Base-by-base conservation (phyloP, 1,284 basidiomycete genomes). In the Cryptococcus neoformans region DNA sequence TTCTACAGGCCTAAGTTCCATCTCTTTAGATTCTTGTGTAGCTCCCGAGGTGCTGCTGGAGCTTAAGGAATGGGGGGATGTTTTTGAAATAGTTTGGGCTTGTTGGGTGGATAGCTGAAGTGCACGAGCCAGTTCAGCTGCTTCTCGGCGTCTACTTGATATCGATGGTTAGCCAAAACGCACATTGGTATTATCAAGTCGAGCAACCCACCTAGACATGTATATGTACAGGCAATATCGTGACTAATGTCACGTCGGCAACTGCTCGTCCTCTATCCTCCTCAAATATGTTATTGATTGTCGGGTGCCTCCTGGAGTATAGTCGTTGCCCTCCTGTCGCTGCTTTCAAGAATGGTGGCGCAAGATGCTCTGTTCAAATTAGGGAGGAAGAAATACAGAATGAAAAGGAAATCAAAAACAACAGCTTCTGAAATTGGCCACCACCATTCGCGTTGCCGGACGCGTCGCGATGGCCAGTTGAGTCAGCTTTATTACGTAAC, bases 61-160 rank as follows among this genome's bases (percentile, higher is more conserved):
- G 12, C 65, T 67, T 9, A 71, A 57, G 1, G 53, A 54, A 47
- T 66, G 58, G 0, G 67, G 64, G 8, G 66, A 57, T 12, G 58
- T 38, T 11, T 54, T 45, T 3, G 64, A 53, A 9, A 58, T 42
- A 17, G 49, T 51, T n/a, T 28, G 16, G 0, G 62, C 63, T 57
- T 69, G 62, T 59, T 75, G 73, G 1, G 71, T 72, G 17, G 72
- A 73, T 40, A 75, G 62, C 37, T 54, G 49, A 34, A 75, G 61
- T 7, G 62, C 73, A 38, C 64, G 66, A 48, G 66, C 65, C 28
- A 75, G 59, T 54, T 75, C 72, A 14, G 72, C 69, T 36, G 68
- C 68, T 67, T 75, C 73, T 37, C 73, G 56, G 17, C 73, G 67
- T 59, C 69, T 71, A 52, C 11, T 21, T 9, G 47, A 41, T n/a